phyloP scores from a whole-genome alignment of 768 basidiomycete genomes.

The Psilocybe cubensis region DNA sequence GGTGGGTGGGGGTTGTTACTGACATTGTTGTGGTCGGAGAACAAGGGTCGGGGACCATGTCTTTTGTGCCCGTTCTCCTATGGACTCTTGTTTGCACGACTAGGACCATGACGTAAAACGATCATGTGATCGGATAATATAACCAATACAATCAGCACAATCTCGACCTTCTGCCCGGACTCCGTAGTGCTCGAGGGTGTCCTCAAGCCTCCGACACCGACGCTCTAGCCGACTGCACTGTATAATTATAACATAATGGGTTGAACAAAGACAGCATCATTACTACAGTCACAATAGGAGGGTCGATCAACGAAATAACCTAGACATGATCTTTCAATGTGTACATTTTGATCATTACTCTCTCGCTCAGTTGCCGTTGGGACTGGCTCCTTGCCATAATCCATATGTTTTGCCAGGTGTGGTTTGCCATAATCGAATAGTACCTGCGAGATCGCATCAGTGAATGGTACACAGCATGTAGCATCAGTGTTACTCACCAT shows the following conservation, averaged over 20 bases:
- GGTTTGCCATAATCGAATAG: slow-evolving; percentile 98
- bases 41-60: neutral
- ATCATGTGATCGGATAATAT: slow-evolving; percentile 5
- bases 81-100: neutral
- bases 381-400: slow-evolving; percentile 71
- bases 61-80: neutral
- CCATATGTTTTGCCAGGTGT: slow-evolving; percentile 92
- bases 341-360: slow-evolving; percentile 22
- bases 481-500: slow-evolving; percentile 50
- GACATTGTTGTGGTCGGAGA: slow-evolving; percentile 22
- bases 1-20: slow-evolving; percentile 16
- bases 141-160: neutral
- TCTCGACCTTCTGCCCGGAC: too few relatives aligned
- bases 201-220: too few relatives aligned
- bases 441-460: slow-evolving; percentile 52
- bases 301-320: slow-evolving; percentile 25
- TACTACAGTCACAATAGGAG: slow-evolving; percentile 19
- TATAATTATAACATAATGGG: neutral
- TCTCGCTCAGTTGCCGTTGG: slow-evolving; percentile 34
- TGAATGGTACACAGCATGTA: neutral
- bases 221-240: neutral
- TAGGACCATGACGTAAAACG: slow-evolving; percentile 14
- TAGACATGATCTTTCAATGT: slow-evolving; percentile 21
- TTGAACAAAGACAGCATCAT: slow-evolving; percentile 16
- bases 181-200: too few relatives aligned